phyloP scores from a whole-genome alignment of 1,284 basidiomycete species.

The Wolfiporia cocos region DNA sequence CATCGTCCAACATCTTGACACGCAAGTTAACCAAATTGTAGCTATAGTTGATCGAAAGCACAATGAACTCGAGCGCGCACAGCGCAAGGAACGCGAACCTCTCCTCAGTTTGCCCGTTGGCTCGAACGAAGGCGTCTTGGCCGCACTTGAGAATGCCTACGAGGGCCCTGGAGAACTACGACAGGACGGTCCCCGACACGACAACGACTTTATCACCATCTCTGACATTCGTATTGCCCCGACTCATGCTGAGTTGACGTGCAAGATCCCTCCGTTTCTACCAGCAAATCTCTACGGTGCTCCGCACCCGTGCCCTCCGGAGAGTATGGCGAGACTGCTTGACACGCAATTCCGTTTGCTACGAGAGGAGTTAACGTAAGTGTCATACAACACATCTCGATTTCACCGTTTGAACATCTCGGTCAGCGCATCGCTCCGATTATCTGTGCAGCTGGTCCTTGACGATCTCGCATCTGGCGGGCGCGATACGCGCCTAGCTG shows the following conservation, averaged over 20 bases:
- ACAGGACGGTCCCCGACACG: constrained; percentile 38
- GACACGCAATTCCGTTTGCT: constrained; percentile 38
- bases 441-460: constrained; percentile 32
- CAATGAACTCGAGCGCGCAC: constrained; percentile 14
- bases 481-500: constrained; percentile 18
- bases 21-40: constrained; percentile 35
- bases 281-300: constrained; percentile 35
- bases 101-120: constrained; percentile 14
- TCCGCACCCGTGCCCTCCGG: constrained; percentile 28
- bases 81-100: constrained; percentile 26
- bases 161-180: constrained; percentile 28
- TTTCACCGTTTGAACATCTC: constrained; percentile 1
- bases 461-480: constrained; percentile 22
- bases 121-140: constrained; percentile 13
- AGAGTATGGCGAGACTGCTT: constrained; percentile 27
- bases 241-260: constrained; percentile 31
- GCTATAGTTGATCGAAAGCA: constrained; percentile 40
- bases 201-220: constrained; percentile 33
- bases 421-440: constrained; percentile 44
- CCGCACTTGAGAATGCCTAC: constrained; percentile 19
- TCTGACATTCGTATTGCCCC: constrained; percentile 31
- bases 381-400: not conserved
- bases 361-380: constrained; percentile 34
- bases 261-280: constrained; percentile 24
- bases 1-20: constrained; percentile 32